These are phyloP conservation scores for Cordyceps pruinosa DNA, from an alignment of 2,329 filamentous ascomycete genomes.

Conservation along the genomic window DNA sequence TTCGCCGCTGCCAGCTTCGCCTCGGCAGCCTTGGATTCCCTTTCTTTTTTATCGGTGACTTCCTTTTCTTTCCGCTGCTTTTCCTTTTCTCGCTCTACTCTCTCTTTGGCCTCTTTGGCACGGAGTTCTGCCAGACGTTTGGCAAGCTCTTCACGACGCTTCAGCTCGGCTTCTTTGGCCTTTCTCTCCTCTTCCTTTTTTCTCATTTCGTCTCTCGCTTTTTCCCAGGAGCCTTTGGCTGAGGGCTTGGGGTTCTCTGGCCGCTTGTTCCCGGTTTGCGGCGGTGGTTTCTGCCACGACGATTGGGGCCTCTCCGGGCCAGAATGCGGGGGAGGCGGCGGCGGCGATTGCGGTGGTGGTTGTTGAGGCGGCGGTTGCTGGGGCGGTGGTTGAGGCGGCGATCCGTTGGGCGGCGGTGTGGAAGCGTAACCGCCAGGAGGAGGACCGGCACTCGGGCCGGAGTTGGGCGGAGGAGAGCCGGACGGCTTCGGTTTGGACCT, in stretches of 20 bases:
- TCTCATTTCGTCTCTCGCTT: constrained; percentile 59
- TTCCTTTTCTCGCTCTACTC: constrained; percentile 35
- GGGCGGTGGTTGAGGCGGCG: constrained; percentile 23
- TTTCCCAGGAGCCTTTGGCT: constrained; percentile 55
- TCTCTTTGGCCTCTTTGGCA: constrained; percentile 47
- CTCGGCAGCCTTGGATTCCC: constrained; percentile 20
- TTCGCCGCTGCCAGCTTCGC: constrained; percentile 14
- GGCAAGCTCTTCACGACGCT: constrained; percentile 49
- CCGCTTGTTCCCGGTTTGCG: constrained; percentile 12
- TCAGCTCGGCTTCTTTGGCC: constrained; percentile 53
- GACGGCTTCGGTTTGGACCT: constrained; percentile 9
- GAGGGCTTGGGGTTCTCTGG: constrained; percentile 26
- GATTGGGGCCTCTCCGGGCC: constrained; percentile 6
- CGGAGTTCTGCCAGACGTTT: constrained; percentile 47
- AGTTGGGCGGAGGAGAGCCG: constrained; percentile 21
- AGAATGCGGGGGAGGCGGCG: constrained; percentile 16
- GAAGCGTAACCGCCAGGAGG: constrained; percentile 1
- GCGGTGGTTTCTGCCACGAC: constrained; percentile 11
- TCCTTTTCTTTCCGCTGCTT: constrained; percentile 33
- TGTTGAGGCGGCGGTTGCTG: constrained; percentile 26
- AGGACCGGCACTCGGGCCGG: constrained; percentile 23
- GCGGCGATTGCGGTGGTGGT: constrained; percentile 26
- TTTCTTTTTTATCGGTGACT: constrained; percentile 28
- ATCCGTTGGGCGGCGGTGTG: constrained; percentile 13
- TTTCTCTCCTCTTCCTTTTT: constrained; percentile 58